These are phyloP conservation scores for Beta macrorhiza DNA, from an alignment of 179 eudicot genomes.

Conservation along the genomic window DNA sequence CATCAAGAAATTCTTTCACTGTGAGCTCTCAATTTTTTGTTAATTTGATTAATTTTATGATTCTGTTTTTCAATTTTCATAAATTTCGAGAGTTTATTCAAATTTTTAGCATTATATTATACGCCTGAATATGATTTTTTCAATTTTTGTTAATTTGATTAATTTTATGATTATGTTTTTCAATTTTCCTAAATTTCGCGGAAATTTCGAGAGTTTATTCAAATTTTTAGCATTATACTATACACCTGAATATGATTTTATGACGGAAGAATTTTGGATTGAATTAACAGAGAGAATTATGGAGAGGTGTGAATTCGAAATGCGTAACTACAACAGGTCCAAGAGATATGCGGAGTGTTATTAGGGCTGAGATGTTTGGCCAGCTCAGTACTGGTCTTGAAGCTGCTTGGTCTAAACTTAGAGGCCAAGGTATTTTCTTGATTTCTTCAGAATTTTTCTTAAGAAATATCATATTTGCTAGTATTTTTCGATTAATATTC, in stretches of 20 bases:
- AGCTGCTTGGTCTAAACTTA: conserved; percentile 94
- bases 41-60: neutral
- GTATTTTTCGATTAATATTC: no score
- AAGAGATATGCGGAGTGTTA: conserved; percentile 42
- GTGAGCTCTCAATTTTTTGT: conserved; percentile 33
- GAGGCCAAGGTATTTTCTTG: conserved; percentile 67
- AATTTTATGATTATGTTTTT: neutral
- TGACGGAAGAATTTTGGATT: conserved; percentile 1
- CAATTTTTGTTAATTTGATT: neutral
- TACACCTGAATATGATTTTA: no score
- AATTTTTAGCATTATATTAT: neutral
- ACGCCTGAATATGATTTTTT: no score
- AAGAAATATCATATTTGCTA: no score
- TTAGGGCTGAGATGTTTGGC: conserved; percentile 97
- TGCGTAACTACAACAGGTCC: conserved; percentile 17
- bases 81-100: neutral
- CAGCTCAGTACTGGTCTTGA: conserved; percentile 89
- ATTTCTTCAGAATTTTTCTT: no score
- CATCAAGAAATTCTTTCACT: conserved; percentile 50
- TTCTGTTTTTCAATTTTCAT: neutral
- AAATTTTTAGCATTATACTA: neutral
- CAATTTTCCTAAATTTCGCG: neutral
- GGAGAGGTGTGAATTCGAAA: conserved; percentile 66
- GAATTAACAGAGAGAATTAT: conserved; percentile 54
- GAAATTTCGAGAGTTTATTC: neutral